A percentile compares a stretch with the other conserved stretches of the same genome.
Conservation (phyloP, 805 yeast species). For the Wickerhamomyces subpelliculosus region DNA sequence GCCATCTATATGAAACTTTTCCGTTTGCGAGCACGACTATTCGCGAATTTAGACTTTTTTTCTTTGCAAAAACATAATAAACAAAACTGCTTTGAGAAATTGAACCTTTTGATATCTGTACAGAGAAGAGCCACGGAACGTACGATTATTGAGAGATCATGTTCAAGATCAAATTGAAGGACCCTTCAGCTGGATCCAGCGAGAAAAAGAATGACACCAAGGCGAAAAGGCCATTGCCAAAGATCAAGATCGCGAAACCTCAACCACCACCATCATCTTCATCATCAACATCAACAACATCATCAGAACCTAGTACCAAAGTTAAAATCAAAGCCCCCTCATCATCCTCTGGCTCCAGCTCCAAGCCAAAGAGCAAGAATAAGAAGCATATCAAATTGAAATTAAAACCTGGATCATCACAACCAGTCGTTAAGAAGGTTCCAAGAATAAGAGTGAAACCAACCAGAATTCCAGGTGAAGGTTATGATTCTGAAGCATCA, state of each 20-base stretch:
- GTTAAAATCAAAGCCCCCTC: too few relatives aligned
- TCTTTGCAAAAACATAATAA: too few relatives aligned
- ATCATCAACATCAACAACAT: neutral
- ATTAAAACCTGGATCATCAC: neutral
- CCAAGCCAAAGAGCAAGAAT: neutral
- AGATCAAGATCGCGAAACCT: constrained; percentile 2
- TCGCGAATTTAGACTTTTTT: too few relatives aligned
- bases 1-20: too few relatives aligned
- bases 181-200: neutral
- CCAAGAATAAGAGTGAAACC: constrained; percentile 51
- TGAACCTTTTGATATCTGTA: too few relatives aligned
- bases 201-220: constrained; percentile 7
- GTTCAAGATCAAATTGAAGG: constrained; percentile 20
- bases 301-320: neutral
- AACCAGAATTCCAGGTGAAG: constrained; percentile 80
- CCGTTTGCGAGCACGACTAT: too few relatives aligned
- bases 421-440: constrained; percentile 2
- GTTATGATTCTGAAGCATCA: constrained; percentile 95
- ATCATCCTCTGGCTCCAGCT: too few relatives aligned
- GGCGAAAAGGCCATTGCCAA: constrained; percentile 2
- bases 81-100: too few relatives aligned
- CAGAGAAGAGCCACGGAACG: too few relatives aligned
- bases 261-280: constrained; percentile 1
- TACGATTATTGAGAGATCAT: neutral
- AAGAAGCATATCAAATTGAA: neutral